A percentile compares a stretch with the other conserved stretches of the same genome.
phyloP scores from a whole-genome alignment of 257 asterid genomes.

The Ballota nigra region DNA sequence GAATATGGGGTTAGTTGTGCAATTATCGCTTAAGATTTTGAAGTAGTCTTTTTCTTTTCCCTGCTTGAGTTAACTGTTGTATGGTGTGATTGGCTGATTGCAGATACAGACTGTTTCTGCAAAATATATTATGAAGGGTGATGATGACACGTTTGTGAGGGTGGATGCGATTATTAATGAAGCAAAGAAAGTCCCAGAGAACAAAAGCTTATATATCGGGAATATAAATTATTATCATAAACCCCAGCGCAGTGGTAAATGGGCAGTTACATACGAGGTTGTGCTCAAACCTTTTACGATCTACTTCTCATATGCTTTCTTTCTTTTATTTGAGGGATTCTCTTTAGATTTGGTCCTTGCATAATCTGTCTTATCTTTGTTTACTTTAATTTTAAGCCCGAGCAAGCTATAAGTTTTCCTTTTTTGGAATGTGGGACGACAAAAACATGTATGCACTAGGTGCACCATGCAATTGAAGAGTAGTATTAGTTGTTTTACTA shows the following conservation, averaged over 20 bases:
- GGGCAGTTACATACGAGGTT: conserved; percentile 95
- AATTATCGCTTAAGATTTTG: conserved; percentile 13
- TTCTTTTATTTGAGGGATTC: neutral
- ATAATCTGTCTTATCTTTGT: neutral
- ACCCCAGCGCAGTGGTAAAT: conserved; percentile 90
- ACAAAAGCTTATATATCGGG: conserved; percentile 72
- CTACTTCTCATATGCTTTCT: neutral
- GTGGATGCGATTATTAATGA: conserved; percentile 71
- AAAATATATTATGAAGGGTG: conserved; percentile 84
- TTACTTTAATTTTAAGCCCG: neutral
- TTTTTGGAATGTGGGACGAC: neutral
- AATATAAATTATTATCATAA: conserved; percentile 82
- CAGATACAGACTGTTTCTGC: conserved; percentile 70
- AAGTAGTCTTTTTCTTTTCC: conserved; percentile 1
- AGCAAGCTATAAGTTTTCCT: neutral
- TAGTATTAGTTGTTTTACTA: neutral
- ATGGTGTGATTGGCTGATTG: conserved; percentile 25
- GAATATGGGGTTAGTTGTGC: conserved; percentile 84
- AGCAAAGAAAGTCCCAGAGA: conserved; percentile 53
- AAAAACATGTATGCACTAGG: too few species aligned
- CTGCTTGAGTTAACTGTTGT: neutral
- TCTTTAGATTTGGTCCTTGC: neutral
- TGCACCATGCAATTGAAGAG: too few species aligned
- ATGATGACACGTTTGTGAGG: conserved; percentile 90
- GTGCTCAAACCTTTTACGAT: neutral